Evolutionary conservation across 805 yeast genomes (phyloP).

Genomic region (Metschnikowia dekortorum): DNA sequence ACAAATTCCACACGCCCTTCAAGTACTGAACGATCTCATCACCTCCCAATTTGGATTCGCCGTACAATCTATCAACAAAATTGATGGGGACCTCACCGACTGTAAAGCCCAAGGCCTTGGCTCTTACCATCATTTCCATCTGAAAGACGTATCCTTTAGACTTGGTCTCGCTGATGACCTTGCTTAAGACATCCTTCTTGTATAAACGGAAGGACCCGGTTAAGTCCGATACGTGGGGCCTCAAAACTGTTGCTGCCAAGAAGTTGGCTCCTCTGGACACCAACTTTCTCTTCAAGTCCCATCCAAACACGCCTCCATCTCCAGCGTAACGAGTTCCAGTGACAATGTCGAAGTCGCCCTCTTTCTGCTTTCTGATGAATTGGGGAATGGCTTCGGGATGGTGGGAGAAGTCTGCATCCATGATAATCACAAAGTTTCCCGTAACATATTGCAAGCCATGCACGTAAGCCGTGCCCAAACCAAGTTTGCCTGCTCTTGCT

Average conservation of each 20-base stretch:
- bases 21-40: slow-evolving; percentile 75
- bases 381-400: slow-evolving; percentile 78
- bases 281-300: slow-evolving; percentile 77
- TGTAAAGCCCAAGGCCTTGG: slow-evolving; percentile 64
- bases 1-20: slow-evolving; percentile 71
- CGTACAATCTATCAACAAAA: slow-evolving; percentile 74
- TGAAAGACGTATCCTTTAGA: slow-evolving; percentile 82
- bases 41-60: slow-evolving; percentile 76
- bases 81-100: slow-evolving; percentile 78
- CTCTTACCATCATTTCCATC: slow-evolving; percentile 87
- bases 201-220: slow-evolving; percentile 76
- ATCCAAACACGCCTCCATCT: slow-evolving; percentile 77
- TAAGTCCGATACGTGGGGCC: slow-evolving; percentile 69
- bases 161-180: slow-evolving; percentile 61
- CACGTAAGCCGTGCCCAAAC: slow-evolving; percentile 76
- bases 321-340: slow-evolving; percentile 72
- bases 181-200: slow-evolving; percentile 63
- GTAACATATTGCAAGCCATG: slow-evolving; percentile 69
- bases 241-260: slow-evolving; percentile 63
- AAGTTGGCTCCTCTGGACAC: slow-evolving; percentile 79
- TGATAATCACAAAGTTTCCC: slow-evolving; percentile 71
- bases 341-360: slow-evolving; percentile 47
- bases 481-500: slow-evolving; percentile 73
- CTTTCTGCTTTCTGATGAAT: slow-evolving; percentile 61
- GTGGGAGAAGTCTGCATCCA: slow-evolving; percentile 84